Percentiles rank a stretch among this genome's conserved stretches.
Evolutionary conservation across 306 rosid species (phyloP).

Genomic region (Ormosia emarginata): DNA sequence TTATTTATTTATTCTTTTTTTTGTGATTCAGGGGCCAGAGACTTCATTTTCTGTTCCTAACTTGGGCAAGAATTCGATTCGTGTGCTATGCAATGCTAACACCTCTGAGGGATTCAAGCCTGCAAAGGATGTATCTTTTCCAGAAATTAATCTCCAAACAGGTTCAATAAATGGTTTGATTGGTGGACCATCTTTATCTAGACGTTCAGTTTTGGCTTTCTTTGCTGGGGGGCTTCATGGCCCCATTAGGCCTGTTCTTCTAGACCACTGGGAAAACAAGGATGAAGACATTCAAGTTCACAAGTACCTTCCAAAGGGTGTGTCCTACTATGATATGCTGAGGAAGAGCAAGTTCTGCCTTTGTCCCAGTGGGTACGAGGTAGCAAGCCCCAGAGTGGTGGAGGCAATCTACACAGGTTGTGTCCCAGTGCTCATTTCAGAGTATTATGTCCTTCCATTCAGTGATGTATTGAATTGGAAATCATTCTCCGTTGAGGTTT

Average conservation of each 20-base stretch:
- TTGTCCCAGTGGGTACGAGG: constrained; percentile 97
- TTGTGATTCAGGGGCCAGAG: constrained; percentile 67
- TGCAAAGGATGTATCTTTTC: constrained; percentile 73
- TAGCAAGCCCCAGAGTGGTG: constrained; percentile 87
- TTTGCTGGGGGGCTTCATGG: constrained; percentile 95
- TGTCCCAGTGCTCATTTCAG: constrained; percentile 81
- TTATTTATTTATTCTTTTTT: too few species aligned
- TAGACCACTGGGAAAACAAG: constrained; percentile 85
- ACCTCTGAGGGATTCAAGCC: constrained; percentile 91
- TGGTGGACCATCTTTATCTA: constrained; percentile 85
- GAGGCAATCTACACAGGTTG: constrained; percentile 96
- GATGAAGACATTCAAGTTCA: constrained; percentile 63
- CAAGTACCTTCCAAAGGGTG: constrained; percentile 77
- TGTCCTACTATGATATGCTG: constrained; percentile 72
- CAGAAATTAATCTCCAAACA: constrained; percentile 71
- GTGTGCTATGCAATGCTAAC: constrained; percentile 86
- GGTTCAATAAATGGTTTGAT: constrained; percentile 53
- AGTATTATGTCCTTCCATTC: constrained; percentile 80
- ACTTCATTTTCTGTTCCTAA: constrained; percentile 47
- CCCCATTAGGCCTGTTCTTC: constrained; percentile 51
- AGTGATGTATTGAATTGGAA: constrained; percentile 89
- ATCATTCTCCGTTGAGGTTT: constrained; percentile 73
- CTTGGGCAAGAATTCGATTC: constrained; percentile 59
- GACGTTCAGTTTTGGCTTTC: constrained; percentile 64
- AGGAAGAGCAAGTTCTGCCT: constrained; percentile 77